These are phyloP conservation scores for Ogataea nitratoaversa DNA, from an alignment of 805 yeast species.

Conservation along the genomic window DNA sequence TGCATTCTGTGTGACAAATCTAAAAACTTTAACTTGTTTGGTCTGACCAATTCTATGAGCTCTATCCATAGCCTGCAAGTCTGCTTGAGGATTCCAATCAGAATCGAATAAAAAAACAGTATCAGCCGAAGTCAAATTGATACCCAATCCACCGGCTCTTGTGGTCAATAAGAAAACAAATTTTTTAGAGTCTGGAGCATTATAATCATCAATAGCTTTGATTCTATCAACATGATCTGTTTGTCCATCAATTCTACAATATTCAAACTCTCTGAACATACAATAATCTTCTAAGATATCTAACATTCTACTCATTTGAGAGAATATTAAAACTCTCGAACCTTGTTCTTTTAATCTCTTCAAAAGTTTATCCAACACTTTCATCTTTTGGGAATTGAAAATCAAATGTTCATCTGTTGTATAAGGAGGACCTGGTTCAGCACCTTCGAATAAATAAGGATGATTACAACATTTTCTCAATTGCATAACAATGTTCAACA, in stretches of 20 bases:
- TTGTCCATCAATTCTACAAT: conserved; percentile 91
- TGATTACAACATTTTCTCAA: conserved; percentile 95
- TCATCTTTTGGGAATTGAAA: conserved; percentile 87
- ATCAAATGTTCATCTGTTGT: conserved; percentile 94
- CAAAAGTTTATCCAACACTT: conserved; percentile 78
- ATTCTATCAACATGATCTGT: conserved; percentile 92
- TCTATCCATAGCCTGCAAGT: conserved; percentile 96
- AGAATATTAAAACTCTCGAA: conserved; percentile 84
- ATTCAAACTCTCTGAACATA: conserved; percentile 72
- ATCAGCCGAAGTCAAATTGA: conserved; percentile 88
- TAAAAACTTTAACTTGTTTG: conserved; percentile 87
- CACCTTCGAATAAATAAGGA: conserved; percentile 97
- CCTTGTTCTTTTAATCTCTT: conserved; percentile 70
- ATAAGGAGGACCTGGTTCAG: conserved; percentile 97
- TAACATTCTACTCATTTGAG: conserved; percentile 87
- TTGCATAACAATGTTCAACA: conserved; percentile 94
- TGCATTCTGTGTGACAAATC: conserved; percentile 85
- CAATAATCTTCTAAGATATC: conserved; percentile 94
- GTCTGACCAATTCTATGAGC: conserved; percentile 97
- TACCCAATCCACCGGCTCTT: conserved; percentile 96
- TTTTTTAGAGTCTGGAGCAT: conserved; percentile 74
- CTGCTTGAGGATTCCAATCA: conserved; percentile 99
- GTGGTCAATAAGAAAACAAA: conserved; percentile 86
- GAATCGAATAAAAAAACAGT: conserved; percentile 85
- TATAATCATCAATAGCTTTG: conserved; percentile 88